phyloP scores from a whole-genome alignment of 768 basidiomycete genomes.

The Phaeotremella fagi region DNA sequence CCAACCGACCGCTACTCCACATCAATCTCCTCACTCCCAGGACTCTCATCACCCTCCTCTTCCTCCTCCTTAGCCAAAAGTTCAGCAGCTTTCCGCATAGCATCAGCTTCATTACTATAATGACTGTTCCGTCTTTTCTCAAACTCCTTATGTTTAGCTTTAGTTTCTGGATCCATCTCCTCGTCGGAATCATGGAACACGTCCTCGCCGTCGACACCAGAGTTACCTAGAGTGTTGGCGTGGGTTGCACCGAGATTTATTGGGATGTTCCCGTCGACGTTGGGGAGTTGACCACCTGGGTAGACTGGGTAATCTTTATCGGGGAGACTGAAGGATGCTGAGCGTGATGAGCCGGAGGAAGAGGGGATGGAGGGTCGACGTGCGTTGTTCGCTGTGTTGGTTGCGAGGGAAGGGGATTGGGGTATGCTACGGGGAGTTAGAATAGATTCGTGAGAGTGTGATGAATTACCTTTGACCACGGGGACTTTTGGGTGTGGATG shows the following conservation, averaged over 20 bases:
- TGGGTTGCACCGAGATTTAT: slow-evolving; percentile 28
- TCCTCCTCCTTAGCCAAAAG: slow-evolving; percentile 29
- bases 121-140: slow-evolving; percentile 41
- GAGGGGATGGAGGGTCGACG: slow-evolving; percentile 19
- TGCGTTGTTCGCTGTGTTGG: slow-evolving; percentile 11
- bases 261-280: slow-evolving; percentile 42
- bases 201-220: slow-evolving; percentile 43
- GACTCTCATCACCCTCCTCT: slow-evolving; percentile 12
- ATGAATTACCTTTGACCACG: slow-evolving; percentile 50
- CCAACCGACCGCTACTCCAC: slow-evolving; percentile 1
- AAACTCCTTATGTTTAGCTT: slow-evolving; percentile 37
- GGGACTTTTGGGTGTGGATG: slow-evolving; percentile 37
- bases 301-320: slow-evolving; percentile 46
- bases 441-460: background rate
- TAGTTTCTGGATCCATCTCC: slow-evolving; percentile 55
- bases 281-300: slow-evolving; percentile 10
- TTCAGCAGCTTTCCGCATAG: slow-evolving; percentile 40
- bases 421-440: slow-evolving; percentile 1
- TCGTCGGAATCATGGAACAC: slow-evolving; percentile 61
- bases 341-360: slow-evolving; percentile 29
- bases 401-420: background rate
- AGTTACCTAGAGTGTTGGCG: slow-evolving; percentile 43
- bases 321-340: slow-evolving; percentile 41
- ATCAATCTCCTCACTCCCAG: slow-evolving; percentile 10
- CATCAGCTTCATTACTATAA: slow-evolving; percentile 48